phyloP scores from a whole-genome alignment of 768 basidiomycete species.

The Podaxis mareebaensis region DNA sequence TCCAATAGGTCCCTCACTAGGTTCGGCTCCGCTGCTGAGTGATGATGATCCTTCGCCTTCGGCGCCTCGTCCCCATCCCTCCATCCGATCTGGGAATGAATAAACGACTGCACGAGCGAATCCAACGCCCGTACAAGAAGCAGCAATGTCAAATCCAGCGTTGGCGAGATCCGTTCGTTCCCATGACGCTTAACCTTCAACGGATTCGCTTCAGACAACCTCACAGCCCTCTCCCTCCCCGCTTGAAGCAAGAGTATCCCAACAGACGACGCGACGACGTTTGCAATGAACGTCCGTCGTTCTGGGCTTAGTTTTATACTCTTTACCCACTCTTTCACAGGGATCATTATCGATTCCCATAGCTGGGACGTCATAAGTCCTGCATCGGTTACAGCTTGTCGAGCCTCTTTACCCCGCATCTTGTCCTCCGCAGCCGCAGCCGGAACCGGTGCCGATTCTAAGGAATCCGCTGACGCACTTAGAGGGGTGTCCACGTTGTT shows the following conservation, averaged over 20 bases:
- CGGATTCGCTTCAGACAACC: constrained; percentile 19
- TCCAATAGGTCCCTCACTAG: constrained; percentile 24
- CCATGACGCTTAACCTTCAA: background rate
- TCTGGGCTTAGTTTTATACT: constrained; percentile 32
- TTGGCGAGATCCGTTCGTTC: constrained; percentile 43
- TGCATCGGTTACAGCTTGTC: background rate
- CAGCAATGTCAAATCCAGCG: constrained; percentile 68
- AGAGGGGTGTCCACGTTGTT: background rate
- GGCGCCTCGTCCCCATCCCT: background rate
- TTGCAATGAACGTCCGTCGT: constrained; percentile 60
- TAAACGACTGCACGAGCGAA: constrained; percentile 51
- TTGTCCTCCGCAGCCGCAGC: background rate
- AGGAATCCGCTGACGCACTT: background rate
- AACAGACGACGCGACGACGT: constrained; percentile 55
- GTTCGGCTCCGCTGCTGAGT: constrained; percentile 17
- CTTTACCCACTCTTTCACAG: constrained; percentile 16
- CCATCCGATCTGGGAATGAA: constrained; percentile 33
- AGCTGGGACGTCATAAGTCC: background rate
- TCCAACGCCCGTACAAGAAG: constrained; percentile 72
- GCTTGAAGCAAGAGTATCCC: constrained; percentile 60
- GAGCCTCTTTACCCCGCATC: background rate
- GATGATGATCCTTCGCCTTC: background rate
- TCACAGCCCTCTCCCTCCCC: constrained; percentile 37
- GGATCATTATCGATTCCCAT: constrained; percentile 15
- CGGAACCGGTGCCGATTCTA: background rate